phyloP scores from a whole-genome alignment of 805 yeast species.

The Scheffersomyces ergatensis region DNA sequence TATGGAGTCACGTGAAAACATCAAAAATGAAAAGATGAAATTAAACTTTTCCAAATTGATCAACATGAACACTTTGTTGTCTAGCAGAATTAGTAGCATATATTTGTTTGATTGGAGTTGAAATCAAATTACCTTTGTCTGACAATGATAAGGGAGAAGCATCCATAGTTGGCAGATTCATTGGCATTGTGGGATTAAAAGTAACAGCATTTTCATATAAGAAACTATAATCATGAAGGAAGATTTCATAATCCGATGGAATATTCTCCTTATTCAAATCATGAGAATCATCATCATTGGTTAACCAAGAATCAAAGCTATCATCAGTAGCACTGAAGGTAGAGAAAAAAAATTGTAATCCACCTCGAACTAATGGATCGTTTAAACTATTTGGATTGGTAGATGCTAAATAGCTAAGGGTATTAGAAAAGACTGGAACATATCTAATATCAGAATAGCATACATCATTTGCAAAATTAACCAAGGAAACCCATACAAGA shows the following conservation, averaged over 20 bases:
- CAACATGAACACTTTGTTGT: conserved; percentile 32
- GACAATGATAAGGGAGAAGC: too few species aligned
- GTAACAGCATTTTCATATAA: conserved; percentile 9
- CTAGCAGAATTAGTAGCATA: conserved; percentile 18
- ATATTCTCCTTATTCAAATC: not conserved
- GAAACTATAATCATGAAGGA: conserved; percentile 13
- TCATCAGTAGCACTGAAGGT: conserved; percentile 15
- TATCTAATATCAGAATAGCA: conserved; percentile 25
- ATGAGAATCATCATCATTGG: not conserved
- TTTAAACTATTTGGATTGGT: conserved; percentile 6
- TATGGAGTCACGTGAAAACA: not conserved
- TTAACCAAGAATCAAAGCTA: conserved; percentile 1
- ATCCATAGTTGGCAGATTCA: not conserved
- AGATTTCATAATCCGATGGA: conserved; percentile 5
- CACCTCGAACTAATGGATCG: conserved; percentile 20
- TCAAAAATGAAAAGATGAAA: not conserved
- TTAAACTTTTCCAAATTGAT: conserved; percentile 9
- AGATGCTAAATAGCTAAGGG: conserved; percentile 16
- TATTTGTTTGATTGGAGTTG: not conserved
- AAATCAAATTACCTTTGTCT: not conserved
- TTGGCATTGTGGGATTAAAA: too few species aligned
- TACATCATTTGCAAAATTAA: conserved; percentile 27
- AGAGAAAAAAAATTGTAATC: conserved; percentile 17
- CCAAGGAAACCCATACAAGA: conserved; percentile 24
- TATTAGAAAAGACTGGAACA: conserved; percentile 14